A percentile compares a stretch with the other conserved stretches of the same genome.
Evolutionary conservation across 129 eudicot genomes (phyloP).

Genomic region (Arctium lappa): DNA sequence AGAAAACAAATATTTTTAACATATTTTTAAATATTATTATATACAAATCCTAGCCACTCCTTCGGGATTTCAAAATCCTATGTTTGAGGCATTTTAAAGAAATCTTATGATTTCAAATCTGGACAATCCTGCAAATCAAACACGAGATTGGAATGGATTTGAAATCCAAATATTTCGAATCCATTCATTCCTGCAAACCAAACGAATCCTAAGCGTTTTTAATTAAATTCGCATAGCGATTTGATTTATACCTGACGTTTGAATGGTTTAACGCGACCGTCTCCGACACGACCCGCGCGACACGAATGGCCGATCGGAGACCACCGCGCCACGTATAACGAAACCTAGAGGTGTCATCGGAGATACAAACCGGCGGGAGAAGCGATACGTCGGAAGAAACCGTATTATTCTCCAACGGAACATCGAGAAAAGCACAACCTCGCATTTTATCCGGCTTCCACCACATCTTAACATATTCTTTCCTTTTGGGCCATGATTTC

Average conservation of each 20-base stretch:
- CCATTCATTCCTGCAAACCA: no score
- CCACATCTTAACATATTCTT: constrained; percentile 65
- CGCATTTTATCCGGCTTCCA: constrained; percentile 66
- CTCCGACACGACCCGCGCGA: constrained; percentile 71
- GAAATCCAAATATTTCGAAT: no score
- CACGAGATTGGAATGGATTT: no score
- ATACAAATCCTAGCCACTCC: no score
- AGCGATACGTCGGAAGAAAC: constrained; percentile 1
- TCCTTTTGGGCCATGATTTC: constrained; percentile 49
- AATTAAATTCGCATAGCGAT: neutral
- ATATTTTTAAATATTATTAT: no score
- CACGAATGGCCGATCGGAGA: constrained; percentile 69
- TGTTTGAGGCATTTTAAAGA: no score
- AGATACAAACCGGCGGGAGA: constrained; percentile 67
- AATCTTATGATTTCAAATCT: no score
- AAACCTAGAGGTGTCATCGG: constrained; percentile 60
- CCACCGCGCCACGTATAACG: constrained; percentile 62
- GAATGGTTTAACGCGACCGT: constrained; percentile 67
- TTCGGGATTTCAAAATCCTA: no score
- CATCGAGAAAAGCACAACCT: constrained; percentile 72
- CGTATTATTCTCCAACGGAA: neutral
- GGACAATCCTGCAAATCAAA: no score
- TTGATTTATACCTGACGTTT: constrained; percentile 36
- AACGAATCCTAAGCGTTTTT: no score
- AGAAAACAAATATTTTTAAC: no score